These are phyloP conservation scores for Pseudogymnoascus sp. DNA, from an alignment of 2,329 filamentous ascomycete species.

Conservation along the genomic window DNA sequence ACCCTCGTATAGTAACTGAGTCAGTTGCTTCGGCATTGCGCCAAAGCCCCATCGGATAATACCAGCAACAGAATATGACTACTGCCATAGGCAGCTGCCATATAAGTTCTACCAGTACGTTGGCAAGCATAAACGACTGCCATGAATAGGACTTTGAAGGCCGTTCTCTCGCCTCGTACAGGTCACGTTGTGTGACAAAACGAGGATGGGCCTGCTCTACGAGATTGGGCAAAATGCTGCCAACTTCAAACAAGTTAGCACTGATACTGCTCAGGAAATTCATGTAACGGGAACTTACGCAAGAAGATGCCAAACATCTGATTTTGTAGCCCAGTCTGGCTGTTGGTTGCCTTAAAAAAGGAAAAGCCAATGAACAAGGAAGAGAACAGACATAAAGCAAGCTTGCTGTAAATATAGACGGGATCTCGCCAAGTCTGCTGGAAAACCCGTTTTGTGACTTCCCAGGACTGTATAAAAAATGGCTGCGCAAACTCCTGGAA, in stretches of 20 bases:
- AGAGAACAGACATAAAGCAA: slow-evolving; percentile 41
- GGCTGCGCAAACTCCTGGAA: slow-evolving; percentile 65
- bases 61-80: slow-evolving; percentile 70
- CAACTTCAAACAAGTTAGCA: slow-evolving; percentile 41
- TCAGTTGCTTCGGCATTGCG: slow-evolving; percentile 54
- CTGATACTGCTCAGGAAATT: neutral
- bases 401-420: slow-evolving; percentile 64
- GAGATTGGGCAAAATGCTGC: neutral
- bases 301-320: slow-evolving; percentile 70
- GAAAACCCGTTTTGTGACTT: slow-evolving; percentile 59
- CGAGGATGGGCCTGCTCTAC: slow-evolving; percentile 55
- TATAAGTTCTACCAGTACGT: slow-evolving; percentile 69
- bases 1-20: slow-evolving; percentile 58
- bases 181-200: slow-evolving; percentile 55
- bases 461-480: slow-evolving; percentile 53
- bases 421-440: slow-evolving; percentile 70
- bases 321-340: slow-evolving; percentile 57
- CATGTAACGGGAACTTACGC: slow-evolving; percentile 27
- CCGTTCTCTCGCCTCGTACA: slow-evolving; percentile 45
- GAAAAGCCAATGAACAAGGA: slow-evolving; percentile 57
- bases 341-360: slow-evolving; percentile 53
- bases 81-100: slow-evolving; percentile 65
- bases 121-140: slow-evolving; percentile 12
- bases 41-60: slow-evolving; percentile 73
- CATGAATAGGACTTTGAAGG: slow-evolving; percentile 23